Conservation (phyloP, 2,329 filamentous ascomycete species). For the Stagonosporopsis tanaceti region DNA sequence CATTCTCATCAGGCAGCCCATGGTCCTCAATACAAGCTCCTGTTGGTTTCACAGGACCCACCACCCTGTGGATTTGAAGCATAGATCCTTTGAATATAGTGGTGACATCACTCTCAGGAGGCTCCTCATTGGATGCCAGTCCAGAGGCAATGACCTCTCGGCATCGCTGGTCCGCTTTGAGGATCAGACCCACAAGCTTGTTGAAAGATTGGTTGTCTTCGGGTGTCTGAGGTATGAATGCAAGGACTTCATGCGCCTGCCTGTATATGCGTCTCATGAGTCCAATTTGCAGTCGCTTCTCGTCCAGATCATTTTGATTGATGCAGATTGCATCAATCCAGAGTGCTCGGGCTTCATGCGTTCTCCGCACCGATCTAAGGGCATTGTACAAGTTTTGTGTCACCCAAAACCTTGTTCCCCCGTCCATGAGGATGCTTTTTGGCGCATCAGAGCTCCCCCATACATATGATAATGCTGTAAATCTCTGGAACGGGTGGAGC, state of each 20-base stretch:
- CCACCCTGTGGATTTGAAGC: too few species aligned
- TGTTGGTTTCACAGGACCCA: neutral
- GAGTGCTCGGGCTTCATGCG: neutral
- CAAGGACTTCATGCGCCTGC: neutral
- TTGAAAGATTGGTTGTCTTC: neutral
- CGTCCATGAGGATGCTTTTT: neutral
- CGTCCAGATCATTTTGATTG: neutral
- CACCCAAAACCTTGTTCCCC: neutral
- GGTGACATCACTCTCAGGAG: neutral
- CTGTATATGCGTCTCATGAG: neutral
- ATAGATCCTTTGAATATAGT: too few species aligned
- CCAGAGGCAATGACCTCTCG: neutral
- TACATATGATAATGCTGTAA: neutral
- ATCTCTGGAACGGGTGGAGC: neutral
- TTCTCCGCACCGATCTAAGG: neutral
- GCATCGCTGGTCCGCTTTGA: neutral
- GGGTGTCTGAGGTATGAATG: neutral
- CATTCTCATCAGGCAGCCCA: neutral
- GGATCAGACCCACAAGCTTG: neutral
- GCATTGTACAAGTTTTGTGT: neutral
- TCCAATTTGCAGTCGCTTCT: neutral
- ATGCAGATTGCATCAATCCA: constrained; percentile 2
- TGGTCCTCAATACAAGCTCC: constrained; percentile 1
- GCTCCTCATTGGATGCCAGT: neutral
- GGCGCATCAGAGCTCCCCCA: neutral